A percentile compares a stretch with the other conserved stretches of the same genome.
These are phyloP conservation scores for Nakaseomyces nivariensis DNA, from an alignment of 1,139 yeast species.

Conservation along the genomic window DNA sequence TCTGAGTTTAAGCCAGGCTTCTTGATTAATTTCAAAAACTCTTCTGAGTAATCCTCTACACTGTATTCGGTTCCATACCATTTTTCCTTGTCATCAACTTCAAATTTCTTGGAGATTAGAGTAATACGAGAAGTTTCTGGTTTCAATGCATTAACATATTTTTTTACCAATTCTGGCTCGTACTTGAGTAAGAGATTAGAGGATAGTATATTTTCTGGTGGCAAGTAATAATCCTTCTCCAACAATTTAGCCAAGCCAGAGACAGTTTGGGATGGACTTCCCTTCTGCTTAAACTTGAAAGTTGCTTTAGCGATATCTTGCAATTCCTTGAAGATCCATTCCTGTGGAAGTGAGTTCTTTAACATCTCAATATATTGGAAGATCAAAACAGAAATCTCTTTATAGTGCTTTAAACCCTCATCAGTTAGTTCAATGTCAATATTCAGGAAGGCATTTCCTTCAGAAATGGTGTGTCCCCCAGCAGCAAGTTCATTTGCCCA, in stretches of 20 bases:
- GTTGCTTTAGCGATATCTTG: constrained; percentile 37
- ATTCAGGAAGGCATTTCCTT: constrained; percentile 57
- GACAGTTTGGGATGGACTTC: constrained; percentile 50
- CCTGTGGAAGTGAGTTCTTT: constrained; percentile 45
- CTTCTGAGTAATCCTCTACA: constrained; percentile 36
- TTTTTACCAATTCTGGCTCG: constrained; percentile 43
- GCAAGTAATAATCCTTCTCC: constrained; percentile 42
- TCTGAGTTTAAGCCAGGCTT: constrained; percentile 31
- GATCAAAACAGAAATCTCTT: constrained; percentile 44
- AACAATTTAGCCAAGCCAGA: constrained; percentile 40
- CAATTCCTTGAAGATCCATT: constrained; percentile 44
- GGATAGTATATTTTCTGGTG: constrained; percentile 53
- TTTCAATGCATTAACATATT: constrained; percentile 42
- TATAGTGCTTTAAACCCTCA: constrained; percentile 56
- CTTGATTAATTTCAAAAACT: constrained; percentile 33
- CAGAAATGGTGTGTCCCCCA: constrained; percentile 61
- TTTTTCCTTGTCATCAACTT: constrained; percentile 42
- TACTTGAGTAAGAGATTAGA: constrained; percentile 50
- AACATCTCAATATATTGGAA: constrained; percentile 69
- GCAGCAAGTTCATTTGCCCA: constrained; percentile 77
- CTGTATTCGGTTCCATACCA: constrained; percentile 90
- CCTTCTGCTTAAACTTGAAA: constrained; percentile 62
- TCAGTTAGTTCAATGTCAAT: constrained; percentile 69
- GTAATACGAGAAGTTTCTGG: constrained; percentile 53
- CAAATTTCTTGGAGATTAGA: constrained; percentile 43